Base-by-base conservation (phyloP, 345 rosid genomes). In the Hypericum androsaemum region DNA sequence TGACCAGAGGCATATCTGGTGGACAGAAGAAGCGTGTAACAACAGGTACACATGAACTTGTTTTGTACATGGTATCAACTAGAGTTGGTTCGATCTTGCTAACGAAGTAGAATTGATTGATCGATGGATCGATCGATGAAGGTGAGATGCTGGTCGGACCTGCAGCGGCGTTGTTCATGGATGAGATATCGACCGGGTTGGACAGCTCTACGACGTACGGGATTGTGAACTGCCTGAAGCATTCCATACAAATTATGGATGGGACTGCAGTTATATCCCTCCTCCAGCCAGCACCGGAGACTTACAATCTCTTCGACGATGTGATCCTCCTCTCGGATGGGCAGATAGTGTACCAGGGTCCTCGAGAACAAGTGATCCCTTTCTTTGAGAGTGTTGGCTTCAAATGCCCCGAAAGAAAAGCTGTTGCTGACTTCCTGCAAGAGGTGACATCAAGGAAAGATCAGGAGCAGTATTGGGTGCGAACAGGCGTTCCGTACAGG, bases 201-300 rank as follows among this genome's bases (percentile, higher is more conserved):
- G 50, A 46, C 14, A 46, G 50, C 22, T 46, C 50, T 8, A 46
- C 50, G 8, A 46, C 50, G 12, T 46, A 13, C 22, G 28, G 22
- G 50, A 46, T 46, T 13, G 50, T 46, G 50, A 46, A 46, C 50
- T 46, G 28, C 15, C 22, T 46, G 50, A 46, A 46, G 7, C 50
- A 46, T 8, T 14, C 16, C 7, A 46, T 13, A 13, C 50, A 46
- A 17, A 46, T 46, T 32, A 5, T 46, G 3, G 22, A 46, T 46
- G 50, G 50, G 5, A 46, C 50, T 14, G 22, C 22, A 4, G 50
- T 46, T 32, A 46, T 46, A 13, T 46, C 50, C 14, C 50, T 46
- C 50, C 50, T 46, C 14, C 50, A 46, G 50, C 50, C 50, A 13
- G 50, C 50, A 13, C 50, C 50, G 2, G 50, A 46, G 50, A 46